Evolutionary conservation across 805 yeast genomes (phyloP), one percentile per base, ranked within the genome.

Genomic region (Metschnikowia continentalis): DNA sequence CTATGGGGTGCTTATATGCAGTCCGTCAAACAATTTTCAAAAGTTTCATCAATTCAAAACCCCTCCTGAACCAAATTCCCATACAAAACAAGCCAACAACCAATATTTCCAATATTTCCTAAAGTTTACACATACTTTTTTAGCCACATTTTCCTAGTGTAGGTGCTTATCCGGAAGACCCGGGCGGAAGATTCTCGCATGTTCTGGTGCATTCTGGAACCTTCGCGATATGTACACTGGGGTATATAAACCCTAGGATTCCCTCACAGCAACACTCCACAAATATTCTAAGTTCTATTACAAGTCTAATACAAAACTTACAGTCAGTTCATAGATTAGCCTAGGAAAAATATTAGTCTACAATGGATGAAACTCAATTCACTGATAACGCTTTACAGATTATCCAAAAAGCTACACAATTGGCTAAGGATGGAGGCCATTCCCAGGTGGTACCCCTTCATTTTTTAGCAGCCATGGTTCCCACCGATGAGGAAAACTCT

Each of bases 351-450:
- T 23, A 23, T 23, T 23, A 7, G 11, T 41, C 11, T 19, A 35
- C 26, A 20, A 62, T 82, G 86, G 86, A 82, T 64, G 80, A 80
- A 61, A 69, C 91, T 52, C 91, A 89, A 77, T 88, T 89, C 60
- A 94, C 99, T 54, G 98, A 94, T 68, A 88, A 94, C 68, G 98
- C 97, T 41, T 80, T 90, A 61, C 83, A 80, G 49, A 81, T 92
- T 54, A 77, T 94, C 46, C 86, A 88, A 59, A 77, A 81, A 61
- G 96, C 98, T 49, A 81, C 83, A 52, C 81, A 86, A 64, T 70
- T 94, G 54, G 96, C 97, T 39, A 79, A 82, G 62, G 95, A 90
- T 58, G 90, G 89, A 63, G 78, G 86, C 46, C 90, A 94, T 69
- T 76, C 92, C 7, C 92, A 88, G 65, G 74, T 94, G 50, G 74